phyloP scores from a whole-genome alignment of 1,139 yeast species.

The Yamadazyma sp. region DNA sequence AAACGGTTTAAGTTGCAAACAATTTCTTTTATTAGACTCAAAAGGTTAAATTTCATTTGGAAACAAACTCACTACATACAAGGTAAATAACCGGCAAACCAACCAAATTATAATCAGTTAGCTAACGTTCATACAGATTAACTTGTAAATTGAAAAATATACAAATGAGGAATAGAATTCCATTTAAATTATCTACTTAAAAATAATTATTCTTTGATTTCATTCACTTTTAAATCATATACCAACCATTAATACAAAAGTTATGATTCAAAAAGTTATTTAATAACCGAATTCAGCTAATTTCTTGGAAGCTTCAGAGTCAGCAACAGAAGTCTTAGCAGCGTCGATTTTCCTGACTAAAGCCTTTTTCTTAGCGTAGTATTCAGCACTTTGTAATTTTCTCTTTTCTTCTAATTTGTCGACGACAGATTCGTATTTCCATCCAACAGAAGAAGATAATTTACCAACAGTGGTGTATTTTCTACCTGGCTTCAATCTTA shows the following conservation, averaged over 20 bases:
- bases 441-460: conserved; percentile 95
- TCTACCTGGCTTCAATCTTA: conserved; percentile 99
- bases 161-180: conserved; percentile 14
- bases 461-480: conserved; percentile 98
- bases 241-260: conserved; percentile 12
- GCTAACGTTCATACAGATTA: conserved; percentile 12
- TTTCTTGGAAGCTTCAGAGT: conserved; percentile 71
- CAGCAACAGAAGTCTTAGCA: conserved; percentile 80
- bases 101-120: no score
- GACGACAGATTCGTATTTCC: conserved; percentile 99
- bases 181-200: conserved; percentile 13
- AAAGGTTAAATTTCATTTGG: no score
- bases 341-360: conserved; percentile 86
- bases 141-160: conserved; percentile 16
- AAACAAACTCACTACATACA: no score
- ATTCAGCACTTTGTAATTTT: conserved; percentile 98
- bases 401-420: conserved; percentile 99
- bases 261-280: conserved; percentile 16
- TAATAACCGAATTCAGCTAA: conserved; percentile 82
- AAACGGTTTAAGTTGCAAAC: no score
- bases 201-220: conserved; percentile 2
- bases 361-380: conserved; percentile 98
- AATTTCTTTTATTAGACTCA: background rate
- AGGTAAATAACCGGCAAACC: no score
- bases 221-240: conserved; percentile 10